Base-by-base conservation (phyloP, 2,329 filamentous ascomycete species). In the Ophiosphaerella herpotricha region DNA sequence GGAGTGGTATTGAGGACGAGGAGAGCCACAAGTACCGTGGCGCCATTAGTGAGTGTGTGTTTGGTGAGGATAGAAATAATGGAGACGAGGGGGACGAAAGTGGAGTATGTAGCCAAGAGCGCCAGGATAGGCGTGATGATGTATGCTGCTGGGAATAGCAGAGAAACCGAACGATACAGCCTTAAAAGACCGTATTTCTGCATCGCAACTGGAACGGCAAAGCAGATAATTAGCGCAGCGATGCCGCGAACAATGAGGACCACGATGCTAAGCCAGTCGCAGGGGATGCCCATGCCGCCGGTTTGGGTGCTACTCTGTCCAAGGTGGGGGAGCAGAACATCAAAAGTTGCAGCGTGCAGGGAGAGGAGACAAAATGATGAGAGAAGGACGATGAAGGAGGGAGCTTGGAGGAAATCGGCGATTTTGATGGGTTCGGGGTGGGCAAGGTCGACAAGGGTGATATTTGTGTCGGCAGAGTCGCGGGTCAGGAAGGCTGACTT, bases 291-390 rank as follows among this genome's bases (percentile, higher is more conserved):
- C 65, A 79, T 75, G 33, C 77, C 77, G 40, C 74, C 76, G 40
- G 75, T 67, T 37, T 74, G 67, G 32, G 74, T 73, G 54, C 69
- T 73, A 51, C 72, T 77, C 61, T 79, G 77, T 39, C 75, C 76
- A 26, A 79, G 71, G 53, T 79, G 76, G 5, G 77, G 77, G 3
- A 79, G 74, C 4, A 80, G 67, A 18, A 76, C 72, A 48, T 79
- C 77, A 50, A 79, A 84, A 39, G 81, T 81, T 2, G 76, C 78
- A 11, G 79, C 78, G 46, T 82, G 83, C 61, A 80, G 80, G n/a
- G 81, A 83, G 31, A 80, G 78, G 33, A 80, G 79, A 24, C 78
- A 81, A 55, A 78, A 79, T 4, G 78, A 80, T 55, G 77, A 64
- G 61, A 82, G 62, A 29, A 80, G 63, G 53, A 78, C 60, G 50